Conservation (phyloP, 768 basidiomycete species). For the Tylopilus sp. region DNA sequence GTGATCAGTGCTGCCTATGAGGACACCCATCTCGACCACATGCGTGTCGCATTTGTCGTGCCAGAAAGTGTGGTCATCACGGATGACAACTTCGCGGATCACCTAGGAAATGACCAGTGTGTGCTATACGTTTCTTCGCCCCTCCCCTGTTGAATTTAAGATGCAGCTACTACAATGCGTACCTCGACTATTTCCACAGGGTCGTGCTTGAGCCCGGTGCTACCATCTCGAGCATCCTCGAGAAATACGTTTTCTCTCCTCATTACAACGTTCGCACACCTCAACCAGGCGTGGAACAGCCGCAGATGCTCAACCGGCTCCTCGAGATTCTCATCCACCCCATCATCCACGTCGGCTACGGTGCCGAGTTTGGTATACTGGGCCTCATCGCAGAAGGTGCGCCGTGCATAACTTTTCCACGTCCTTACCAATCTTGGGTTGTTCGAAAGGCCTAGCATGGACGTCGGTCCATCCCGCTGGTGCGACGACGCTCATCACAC, state of each 20-base stretch:
- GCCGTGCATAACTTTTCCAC: neutral
- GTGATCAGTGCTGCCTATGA: constrained; percentile 42
- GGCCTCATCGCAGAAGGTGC: constrained; percentile 65
- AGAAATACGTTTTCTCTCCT: constrained; percentile 58
- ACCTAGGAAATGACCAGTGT: constrained; percentile 32
- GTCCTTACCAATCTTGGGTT: neutral
- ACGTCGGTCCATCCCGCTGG: constrained; percentile 46
- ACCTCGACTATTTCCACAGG: constrained; percentile 30
- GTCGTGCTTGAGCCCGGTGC: constrained; percentile 28
- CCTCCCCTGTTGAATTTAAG: neutral
- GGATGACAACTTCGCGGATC: constrained; percentile 21
- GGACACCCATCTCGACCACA: constrained; percentile 37
- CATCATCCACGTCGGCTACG: constrained; percentile 61
- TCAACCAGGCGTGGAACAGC: constrained; percentile 33
- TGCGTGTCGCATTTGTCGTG: constrained; percentile 32
- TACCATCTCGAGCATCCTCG: constrained; percentile 40
- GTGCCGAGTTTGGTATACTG: constrained; percentile 58
- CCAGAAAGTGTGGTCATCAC: constrained; percentile 25
- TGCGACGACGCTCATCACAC: constrained; percentile 35
- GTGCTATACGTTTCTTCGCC: neutral
- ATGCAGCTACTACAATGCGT: constrained; percentile 32
- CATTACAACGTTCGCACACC: constrained; percentile 42
- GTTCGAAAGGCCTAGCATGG: constrained; percentile 52
- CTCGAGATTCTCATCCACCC: constrained; percentile 62
- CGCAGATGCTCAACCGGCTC: constrained; percentile 58